Evolutionary conservation across 2,329 filamentous ascomycete genomes (phyloP), one percentile per base, ranked within the genome.

Genomic region (Aphanocladium album): DNA sequence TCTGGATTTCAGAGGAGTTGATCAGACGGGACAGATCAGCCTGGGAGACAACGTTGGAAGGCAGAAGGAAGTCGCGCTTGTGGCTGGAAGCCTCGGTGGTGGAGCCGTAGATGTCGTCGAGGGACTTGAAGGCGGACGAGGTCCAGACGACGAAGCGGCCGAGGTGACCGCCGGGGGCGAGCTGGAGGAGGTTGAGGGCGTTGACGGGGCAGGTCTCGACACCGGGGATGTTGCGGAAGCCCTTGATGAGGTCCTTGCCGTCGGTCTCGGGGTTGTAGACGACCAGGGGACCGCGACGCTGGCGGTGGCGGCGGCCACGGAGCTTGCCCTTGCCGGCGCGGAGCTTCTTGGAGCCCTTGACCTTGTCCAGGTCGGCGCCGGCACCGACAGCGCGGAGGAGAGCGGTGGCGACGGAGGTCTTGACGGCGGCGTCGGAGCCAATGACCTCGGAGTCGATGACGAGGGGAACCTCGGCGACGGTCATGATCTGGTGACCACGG

Each of bases 61-160:
- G 95, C 70, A 99, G 88, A 74, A 96, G 86, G 90, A 95, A 99
- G 86, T 99, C 93, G 84, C 95, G 96, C 92, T 99, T 99, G 75
- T 96, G 88, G 67, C 89, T 88, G 53, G 93, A 93, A 70, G 93
- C 86, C 77, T 87, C 83, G 74, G 90, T 95, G 77, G 92, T 96
- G 76, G 89, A 89, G 78, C 93, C 93, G 85, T 99, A 99, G 84
- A 99, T 89, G 80, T 88, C 88, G 82, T 99, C 93, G 67, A 99
- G 91, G 68, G 93, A 91, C 81, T 92, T 88, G 86, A 99, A 98
- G 67, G 95, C 95, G 68, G 91, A 85, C 58, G 96, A 99, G 73
- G 95, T 95, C 95, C 95, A 99, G 86, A 99, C 86, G 79, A 99
- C 87, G 88, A 99, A 99, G 75, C 95, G 95, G 73, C 95, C 95